Evolutionary conservation across 2,329 filamentous ascomycete genomes (phyloP).

Genomic region (Aspergillus cejpii): DNA sequence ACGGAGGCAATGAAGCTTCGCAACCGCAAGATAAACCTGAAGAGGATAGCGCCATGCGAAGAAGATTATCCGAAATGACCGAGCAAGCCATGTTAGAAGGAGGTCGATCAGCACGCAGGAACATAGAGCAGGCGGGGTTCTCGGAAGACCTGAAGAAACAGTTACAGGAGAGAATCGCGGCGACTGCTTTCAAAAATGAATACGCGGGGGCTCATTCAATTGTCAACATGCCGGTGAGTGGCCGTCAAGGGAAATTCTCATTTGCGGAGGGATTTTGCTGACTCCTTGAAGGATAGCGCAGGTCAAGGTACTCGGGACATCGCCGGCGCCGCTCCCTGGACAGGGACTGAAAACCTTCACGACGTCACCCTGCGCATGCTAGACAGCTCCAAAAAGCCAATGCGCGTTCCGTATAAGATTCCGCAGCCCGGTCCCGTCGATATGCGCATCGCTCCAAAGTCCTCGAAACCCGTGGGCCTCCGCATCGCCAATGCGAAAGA

Average conservation of each 20-base stretch:
- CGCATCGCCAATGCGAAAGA: slow-evolving; percentile 55
- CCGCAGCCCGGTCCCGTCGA: slow-evolving; percentile 38
- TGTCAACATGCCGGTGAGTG: slow-evolving; percentile 45
- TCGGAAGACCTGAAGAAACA: slow-evolving; percentile 54
- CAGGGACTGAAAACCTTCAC: slow-evolving; percentile 64
- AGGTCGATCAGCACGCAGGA: slow-evolving; percentile 49
- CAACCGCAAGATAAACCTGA: slow-evolving; percentile 20
- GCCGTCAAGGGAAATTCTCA: neutral
- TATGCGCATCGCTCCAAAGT: slow-evolving; percentile 42
- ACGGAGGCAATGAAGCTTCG: slow-evolving; percentile 10
- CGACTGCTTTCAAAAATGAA: slow-evolving; percentile 49
- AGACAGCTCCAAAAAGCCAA: slow-evolving; percentile 54
- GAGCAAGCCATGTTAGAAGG: slow-evolving; percentile 53
- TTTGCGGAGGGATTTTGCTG: neutral
- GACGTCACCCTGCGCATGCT: slow-evolving; percentile 79
- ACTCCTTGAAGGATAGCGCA: slow-evolving; percentile 46
- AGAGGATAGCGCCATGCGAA: slow-evolving; percentile 52
- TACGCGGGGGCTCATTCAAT: slow-evolving; percentile 50
- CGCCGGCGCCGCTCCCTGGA: slow-evolving; percentile 67
- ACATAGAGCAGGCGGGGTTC: slow-evolving; percentile 57
- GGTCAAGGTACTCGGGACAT: slow-evolving; percentile 62
- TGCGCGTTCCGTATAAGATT: slow-evolving; percentile 41
- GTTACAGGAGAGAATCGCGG: slow-evolving; percentile 54
- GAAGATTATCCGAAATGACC: slow-evolving; percentile 54
- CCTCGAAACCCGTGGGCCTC: slow-evolving; percentile 40